phyloP scores from a whole-genome alignment of 2,329 filamentous ascomycete genomes.

The Ophiostoma sp. region DNA sequence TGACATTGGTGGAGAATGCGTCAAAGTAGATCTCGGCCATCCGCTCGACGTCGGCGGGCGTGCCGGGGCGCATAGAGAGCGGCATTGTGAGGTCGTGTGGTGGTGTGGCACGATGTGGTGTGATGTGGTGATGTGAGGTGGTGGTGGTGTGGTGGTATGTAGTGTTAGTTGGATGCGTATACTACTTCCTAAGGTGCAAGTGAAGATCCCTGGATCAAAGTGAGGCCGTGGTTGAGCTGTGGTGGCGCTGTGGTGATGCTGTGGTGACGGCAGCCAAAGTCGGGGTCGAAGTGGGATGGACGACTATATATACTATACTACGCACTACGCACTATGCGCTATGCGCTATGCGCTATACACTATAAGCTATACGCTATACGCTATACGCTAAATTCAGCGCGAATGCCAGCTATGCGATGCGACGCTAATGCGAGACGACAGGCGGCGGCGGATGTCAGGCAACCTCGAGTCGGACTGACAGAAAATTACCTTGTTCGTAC shows the following conservation, averaged over 20 bases:
- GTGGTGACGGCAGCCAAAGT: neutral
- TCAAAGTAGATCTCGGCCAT: constrained; percentile 43
- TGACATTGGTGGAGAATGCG: constrained; percentile 40
- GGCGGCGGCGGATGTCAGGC: neutral
- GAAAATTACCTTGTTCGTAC: neutral
- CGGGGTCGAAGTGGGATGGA: neutral
- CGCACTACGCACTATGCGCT: no score
- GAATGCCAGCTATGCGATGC: neutral
- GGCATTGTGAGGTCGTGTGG: neutral
- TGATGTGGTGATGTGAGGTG: neutral
- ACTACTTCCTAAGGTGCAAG: no score
- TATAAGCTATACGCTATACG: neutral
- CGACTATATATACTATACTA: neutral
- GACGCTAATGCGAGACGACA: neutral
- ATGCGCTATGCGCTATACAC: no score
- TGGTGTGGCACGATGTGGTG: neutral
- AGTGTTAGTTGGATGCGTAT: no score
- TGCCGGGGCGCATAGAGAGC: constrained; percentile 38
- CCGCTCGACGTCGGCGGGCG: constrained; percentile 37
- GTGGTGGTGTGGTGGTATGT: no score
- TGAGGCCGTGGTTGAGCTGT: no score
- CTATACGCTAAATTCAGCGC: neutral
- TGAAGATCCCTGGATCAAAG: no score
- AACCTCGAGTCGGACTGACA: neutral
- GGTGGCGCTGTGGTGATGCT: neutral